Base-by-base conservation (phyloP, 2,329 filamentous ascomycete genomes). In the Venturia pyrina region DNA sequence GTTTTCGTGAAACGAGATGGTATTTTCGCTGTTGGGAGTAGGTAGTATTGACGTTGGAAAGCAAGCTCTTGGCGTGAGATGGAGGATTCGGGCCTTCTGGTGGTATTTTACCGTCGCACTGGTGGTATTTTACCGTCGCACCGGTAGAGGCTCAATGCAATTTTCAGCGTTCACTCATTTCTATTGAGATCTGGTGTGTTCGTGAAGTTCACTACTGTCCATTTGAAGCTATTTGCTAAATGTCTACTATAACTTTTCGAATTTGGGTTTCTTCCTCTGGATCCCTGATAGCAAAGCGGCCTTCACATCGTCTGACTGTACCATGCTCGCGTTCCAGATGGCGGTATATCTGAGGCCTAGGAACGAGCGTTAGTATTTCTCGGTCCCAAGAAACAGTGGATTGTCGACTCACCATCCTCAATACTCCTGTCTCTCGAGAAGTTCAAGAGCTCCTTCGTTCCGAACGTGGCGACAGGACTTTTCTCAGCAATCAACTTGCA, bases 401-500 rank as follows among this genome's bases (percentile, higher is more conserved):
- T 15, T 7, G 13, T 34, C 53, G 63, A 82, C 84, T 73, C 75
- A 88, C 88, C 91, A 70, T 96, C 91, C 59, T 84, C 85, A 37
- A 96, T 85, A 1, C 83, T 81, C 74, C 92, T 86, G 75, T 96
- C 93, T 71, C 90, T 83, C 43, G 88, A 89, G 73, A 88, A 91
- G 76, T 95, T 92, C 73, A 96, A 74, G 68, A 96, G 77, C 78
- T 95, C 89, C 80, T 96, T 96, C 10, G 92, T 96, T 6, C 90
- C 88, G 79, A 91, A 86, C 69, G 93, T 89, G 1, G 91, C 92
- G 28, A 98, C 87, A 0, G 93, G 93, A 72, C 90, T 95, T 83
- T 97, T 97, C 21, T 75, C 79, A 37, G 90, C 89, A 67, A 97
- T 84, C 71, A 86, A 71, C 13, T 73, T 77, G 0, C 88, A 91